These are phyloP conservation scores for Fraxinus platypoda DNA, from an alignment of 305 asterid genomes.

Conservation along the genomic window DNA sequence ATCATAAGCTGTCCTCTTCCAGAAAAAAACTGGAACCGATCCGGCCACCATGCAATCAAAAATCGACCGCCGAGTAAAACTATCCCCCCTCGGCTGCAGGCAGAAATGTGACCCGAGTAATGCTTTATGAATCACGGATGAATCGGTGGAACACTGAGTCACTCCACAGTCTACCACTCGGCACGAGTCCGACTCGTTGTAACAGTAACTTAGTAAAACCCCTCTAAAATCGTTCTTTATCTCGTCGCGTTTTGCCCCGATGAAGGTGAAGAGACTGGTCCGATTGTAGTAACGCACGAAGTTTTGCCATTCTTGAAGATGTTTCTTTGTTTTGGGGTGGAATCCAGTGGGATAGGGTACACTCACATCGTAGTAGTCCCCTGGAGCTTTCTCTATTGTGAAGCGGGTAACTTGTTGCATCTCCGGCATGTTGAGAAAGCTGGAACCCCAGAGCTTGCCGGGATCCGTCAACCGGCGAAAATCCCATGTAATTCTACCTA, in stretches of 20 bases:
- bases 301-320: constrained; percentile 54
- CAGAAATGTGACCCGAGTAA: constrained; percentile 58
- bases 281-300: constrained; percentile 46
- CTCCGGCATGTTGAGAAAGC: constrained; percentile 58
- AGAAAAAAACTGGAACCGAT: constrained; percentile 68
- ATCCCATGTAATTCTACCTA: constrained; percentile 87
- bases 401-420: constrained; percentile 66
- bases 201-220: constrained; percentile 42
- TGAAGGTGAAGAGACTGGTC: constrained; percentile 47
- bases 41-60: constrained; percentile 77
- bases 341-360: constrained; percentile 90
- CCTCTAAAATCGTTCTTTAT: constrained; percentile 51
- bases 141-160: constrained; percentile 33
- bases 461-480: constrained; percentile 76
- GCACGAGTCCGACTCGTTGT: constrained; percentile 49
- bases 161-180: constrained; percentile 48
- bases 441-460: constrained; percentile 66
- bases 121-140: constrained; percentile 33
- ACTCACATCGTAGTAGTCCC: constrained; percentile 60
- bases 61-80: constrained; percentile 46
- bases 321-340: constrained; percentile 55
- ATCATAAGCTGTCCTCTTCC: constrained; percentile 46
- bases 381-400: constrained; percentile 61
- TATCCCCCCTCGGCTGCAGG: constrained; percentile 65
- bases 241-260: constrained; percentile 47